Percentiles rank a stretch among this genome's conserved stretches.
Conservation (phyloP, 2,329 filamentous ascomycete genomes). For the Chalara sp. region DNA sequence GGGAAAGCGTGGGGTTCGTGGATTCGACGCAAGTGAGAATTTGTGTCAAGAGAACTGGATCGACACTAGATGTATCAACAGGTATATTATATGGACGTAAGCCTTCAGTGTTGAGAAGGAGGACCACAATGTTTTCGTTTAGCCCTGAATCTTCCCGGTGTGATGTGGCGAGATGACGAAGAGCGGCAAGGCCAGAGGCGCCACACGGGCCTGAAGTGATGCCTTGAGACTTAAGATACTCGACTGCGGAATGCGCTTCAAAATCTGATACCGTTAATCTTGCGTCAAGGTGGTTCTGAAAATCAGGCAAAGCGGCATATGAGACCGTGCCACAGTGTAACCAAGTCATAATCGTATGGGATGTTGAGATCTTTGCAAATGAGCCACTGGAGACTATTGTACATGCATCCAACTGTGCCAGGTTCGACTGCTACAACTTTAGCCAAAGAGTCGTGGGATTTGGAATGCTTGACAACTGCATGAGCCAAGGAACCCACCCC, state of each 20-base stretch:
- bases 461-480: conserved; percentile 62
- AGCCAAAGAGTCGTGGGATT: conserved; percentile 34
- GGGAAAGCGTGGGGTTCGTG: neutral
- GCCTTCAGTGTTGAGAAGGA: neutral
- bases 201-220: conserved; percentile 42
- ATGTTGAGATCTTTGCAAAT: conserved; percentile 31
- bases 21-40: neutral
- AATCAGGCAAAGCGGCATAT: conserved; percentile 36
- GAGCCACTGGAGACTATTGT: conserved; percentile 34
- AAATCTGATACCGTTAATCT: conserved; percentile 36
- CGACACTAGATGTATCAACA: neutral
- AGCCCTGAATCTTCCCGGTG: neutral
- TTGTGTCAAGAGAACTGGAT: neutral
- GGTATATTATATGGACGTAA: neutral
- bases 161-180: conserved; percentile 39
- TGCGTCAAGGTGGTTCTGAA: conserved; percentile 35
- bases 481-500: conserved; percentile 70
- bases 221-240: conserved; percentile 29
- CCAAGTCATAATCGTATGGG: conserved; percentile 41
- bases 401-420: conserved; percentile 53
- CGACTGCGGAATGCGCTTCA: conserved; percentile 35
- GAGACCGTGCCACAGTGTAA: conserved; percentile 45
- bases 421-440: conserved; percentile 64
- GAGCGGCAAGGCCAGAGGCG: conserved; percentile 45
- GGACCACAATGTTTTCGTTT: neutral